Base-by-base conservation (phyloP, 1,284 basidiomycete species). In the Farysia itapuensis region DNA sequence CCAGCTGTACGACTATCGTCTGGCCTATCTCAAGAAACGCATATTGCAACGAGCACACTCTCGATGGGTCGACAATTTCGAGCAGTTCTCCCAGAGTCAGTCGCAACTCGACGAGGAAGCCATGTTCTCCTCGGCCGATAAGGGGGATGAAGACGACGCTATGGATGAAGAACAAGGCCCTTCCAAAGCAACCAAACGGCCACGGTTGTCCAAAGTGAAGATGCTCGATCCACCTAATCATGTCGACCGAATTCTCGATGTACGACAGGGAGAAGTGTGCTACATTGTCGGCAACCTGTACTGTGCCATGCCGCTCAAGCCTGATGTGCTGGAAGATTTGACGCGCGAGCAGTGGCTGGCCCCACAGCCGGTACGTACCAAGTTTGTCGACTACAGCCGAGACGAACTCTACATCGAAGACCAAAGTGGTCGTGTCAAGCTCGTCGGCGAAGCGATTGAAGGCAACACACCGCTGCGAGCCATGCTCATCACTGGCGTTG, bases 251-350 rank as follows among this genome's bases (percentile, higher is more conserved):
- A 89, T 97, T 5, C 84, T 98, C 4, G 93, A 98, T 46, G 85
- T 98, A 4, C 81, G 85, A 38, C 88, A 89, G 67, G 86, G 86
- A 0, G 81, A 88, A 63, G 79, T 94, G 39, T 95, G 90, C 78
- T 96, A 88, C 77, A 84, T 98, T 53, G 81, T 95, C 47, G 94
- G 94, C 2, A 98, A 94, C 0, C 85, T 97, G 2, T 99, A 97
- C 78, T 87, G 95, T 83, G 89, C 95, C 54, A 97, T 98, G 95
- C 89, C 89, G 4, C 82, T 96, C 45, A 99, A 99, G 76, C 94
- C 94, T 0, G 96, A 97, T 68, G 89, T 99, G 12, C 82, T 99
- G 43, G 88, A 93, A 70, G 95, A 99, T 64, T 84, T 98, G 63
- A 90, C 87, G 12, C 82, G 89, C 72, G 91, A 98, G 91, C 89